Evolutionary conservation across 2,329 filamentous ascomycete genomes (phyloP).

Genomic region (Venturia aucupariae): DNA sequence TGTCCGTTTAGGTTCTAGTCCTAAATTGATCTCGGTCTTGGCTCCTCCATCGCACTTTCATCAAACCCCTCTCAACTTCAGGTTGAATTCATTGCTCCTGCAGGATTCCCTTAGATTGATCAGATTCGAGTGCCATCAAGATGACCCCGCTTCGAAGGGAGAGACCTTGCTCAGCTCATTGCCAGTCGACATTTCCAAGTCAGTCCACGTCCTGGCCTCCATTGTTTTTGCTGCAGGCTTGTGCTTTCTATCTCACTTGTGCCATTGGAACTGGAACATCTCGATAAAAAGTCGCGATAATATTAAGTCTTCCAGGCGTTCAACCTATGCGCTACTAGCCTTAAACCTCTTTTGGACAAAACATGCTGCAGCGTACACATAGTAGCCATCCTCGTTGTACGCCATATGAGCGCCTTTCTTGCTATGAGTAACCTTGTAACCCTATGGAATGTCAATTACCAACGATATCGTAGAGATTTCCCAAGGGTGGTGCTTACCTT

Average conservation of each 20-base stretch:
- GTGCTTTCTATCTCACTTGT: no score
- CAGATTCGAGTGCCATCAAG: no score
- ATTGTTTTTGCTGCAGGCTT: no score
- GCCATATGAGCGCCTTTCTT: background rate
- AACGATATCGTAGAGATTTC: background rate
- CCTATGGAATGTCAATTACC: background rate
- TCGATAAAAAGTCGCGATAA: background rate
- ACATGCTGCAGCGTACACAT: slow-evolving; percentile 8
- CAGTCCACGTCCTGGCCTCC: background rate
- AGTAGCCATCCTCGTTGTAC: slow-evolving; percentile 9
- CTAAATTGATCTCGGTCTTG: background rate
- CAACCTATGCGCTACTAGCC: background rate
- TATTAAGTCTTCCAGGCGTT: background rate
- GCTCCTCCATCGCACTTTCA: background rate
- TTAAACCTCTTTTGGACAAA: slow-evolving; percentile 7
- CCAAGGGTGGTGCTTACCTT: background rate
- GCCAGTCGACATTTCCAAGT: background rate
- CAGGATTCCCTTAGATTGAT: background rate
- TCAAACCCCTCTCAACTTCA: no score
- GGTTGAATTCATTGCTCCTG: background rate
- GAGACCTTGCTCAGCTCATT: background rate
- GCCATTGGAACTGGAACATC: background rate
- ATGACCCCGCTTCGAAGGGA: no score
- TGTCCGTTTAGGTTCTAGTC: background rate
- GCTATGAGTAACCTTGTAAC: background rate